Conservation (phyloP, 306 rosid species). For the Malus orientalis region DNA sequence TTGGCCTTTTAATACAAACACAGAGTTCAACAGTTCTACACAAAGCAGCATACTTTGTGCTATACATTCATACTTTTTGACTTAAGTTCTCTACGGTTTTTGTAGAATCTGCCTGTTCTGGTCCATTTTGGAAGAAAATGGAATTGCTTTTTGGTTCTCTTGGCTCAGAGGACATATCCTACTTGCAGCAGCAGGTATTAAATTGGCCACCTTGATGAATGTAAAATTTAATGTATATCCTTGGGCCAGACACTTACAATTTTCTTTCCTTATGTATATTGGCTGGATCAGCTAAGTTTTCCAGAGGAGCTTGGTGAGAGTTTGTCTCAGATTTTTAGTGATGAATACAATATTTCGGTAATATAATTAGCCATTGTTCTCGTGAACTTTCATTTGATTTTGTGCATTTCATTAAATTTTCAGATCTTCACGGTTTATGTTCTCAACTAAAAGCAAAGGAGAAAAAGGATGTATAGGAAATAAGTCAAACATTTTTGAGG, state of each 20-base stretch:
- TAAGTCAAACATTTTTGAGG: conserved; percentile 4
- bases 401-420: conserved; percentile 1
- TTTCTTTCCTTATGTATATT: conserved; percentile 3
- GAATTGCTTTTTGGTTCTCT: conserved; percentile 59
- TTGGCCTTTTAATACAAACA: conserved; percentile 5
- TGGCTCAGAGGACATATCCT: conserved; percentile 56
- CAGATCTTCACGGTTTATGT: conserved; percentile 2
- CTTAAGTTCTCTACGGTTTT: conserved; percentile 22
- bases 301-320: conserved; percentile 57
- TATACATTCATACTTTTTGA: conserved; percentile 14
- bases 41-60: neutral
- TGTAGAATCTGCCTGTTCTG: conserved; percentile 62
- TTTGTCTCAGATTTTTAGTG: conserved; percentile 50
- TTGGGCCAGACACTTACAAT: conserved; percentile 20
- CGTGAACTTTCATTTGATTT: conserved; percentile 9
- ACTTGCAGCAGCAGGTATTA: conserved; percentile 73
- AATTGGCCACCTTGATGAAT: conserved; percentile 15
- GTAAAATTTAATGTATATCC: neutral
- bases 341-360: conserved; percentile 54
- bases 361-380: conserved; percentile 12
- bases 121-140: conserved; percentile 76
- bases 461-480: conserved; percentile 6
- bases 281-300: conserved; percentile 56
- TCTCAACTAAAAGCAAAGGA: conserved; percentile 3
- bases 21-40: neutral